phyloP scores from a whole-genome alignment of 495 filamentous ascomycete species.

The Penicillium canariense region DNA sequence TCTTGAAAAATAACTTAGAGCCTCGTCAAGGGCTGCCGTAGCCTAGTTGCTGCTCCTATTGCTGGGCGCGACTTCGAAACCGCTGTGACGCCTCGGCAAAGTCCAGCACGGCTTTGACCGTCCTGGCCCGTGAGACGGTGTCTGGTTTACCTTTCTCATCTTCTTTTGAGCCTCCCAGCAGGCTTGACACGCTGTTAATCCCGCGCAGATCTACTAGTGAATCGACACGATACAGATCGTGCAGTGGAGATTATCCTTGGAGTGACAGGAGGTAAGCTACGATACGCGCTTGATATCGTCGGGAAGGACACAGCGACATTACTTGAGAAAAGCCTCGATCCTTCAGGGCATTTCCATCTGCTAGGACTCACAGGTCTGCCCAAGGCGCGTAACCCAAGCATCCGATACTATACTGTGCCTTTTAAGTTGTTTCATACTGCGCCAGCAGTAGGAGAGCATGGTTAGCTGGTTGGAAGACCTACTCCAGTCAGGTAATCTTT shows the following conservation, averaged over 20 bases:
- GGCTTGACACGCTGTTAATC: no score
- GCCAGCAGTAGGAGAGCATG: constrained; percentile 53
- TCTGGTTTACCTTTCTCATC: no score
- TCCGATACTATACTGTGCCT: constrained; percentile 59
- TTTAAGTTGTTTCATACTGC: constrained; percentile 68
- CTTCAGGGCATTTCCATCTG: constrained; percentile 47
- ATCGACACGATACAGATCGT: constrained; percentile 56
- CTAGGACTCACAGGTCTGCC: constrained; percentile 63
- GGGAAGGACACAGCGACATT: constrained; percentile 56
- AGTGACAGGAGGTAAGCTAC: constrained; percentile 50
- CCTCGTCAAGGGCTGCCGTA: no score
- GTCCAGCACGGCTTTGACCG: no score
- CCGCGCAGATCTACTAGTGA: constrained; percentile 60
- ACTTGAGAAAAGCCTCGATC: constrained; percentile 46
- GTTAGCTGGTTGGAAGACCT: constrained; percentile 61
- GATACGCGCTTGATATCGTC: constrained; percentile 62
- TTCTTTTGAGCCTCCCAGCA: no score
- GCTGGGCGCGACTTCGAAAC: no score
- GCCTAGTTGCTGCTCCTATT: no score
- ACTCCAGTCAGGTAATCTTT: constrained; percentile 45
- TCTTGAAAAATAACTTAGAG: no score
- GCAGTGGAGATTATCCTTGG: constrained; percentile 59
- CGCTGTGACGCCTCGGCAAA: no score
- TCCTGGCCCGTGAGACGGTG: no score
- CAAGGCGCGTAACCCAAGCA: constrained; percentile 42